Base-by-base conservation (phyloP, 2,329 filamentous ascomycete species). In the Zalaria sp. region DNA sequence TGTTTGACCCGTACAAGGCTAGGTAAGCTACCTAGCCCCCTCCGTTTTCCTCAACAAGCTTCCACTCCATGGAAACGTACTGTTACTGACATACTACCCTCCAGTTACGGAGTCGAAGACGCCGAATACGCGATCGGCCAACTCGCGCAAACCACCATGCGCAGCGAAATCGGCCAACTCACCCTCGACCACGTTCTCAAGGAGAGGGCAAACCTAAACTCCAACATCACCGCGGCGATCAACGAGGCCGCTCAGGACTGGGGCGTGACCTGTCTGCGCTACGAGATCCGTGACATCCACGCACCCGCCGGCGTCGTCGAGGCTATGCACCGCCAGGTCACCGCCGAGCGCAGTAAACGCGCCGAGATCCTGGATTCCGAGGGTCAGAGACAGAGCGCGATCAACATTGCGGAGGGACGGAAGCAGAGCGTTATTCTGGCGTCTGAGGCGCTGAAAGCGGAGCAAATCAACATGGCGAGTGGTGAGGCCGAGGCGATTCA, bases 71-170 rank as follows among this genome's bases (percentile, higher is more conserved):
- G 18, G 18, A 18, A 18, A 18, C 18, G 18, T 18, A 18, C 18
- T 18, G 18, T 18, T 18, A 18, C 41, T 43, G 34, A 43, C 41
- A 11, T 6, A 25, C 29, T 32, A 7, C n/a, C 29, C n/a, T n/a
- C 29, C 49, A 94, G 87, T 64, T 98, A 98, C 60, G 91, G 91
- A 32, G 91, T 98, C 28, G 91, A 98, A 66, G 91, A 98, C 59
- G 89, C 91, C 47, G 91, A 98, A 62, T 98, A 98, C 63, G 91
- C 91, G 62, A 96, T 98, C 60, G 91, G 85, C 5, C 91, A 98
- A 60, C 80, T 98, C 37, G 91, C 91, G 10, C 91, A 98, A 67
- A 98, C 91, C 7, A 96, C 91, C 0, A 98, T 98, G 91, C 86
- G 91, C 55, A 93, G 83, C 56, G 91, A 98, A 64, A 98, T 98